Base-by-base conservation (phyloP, 306 rosid species). In the Trifolium subterraneum region DNA sequence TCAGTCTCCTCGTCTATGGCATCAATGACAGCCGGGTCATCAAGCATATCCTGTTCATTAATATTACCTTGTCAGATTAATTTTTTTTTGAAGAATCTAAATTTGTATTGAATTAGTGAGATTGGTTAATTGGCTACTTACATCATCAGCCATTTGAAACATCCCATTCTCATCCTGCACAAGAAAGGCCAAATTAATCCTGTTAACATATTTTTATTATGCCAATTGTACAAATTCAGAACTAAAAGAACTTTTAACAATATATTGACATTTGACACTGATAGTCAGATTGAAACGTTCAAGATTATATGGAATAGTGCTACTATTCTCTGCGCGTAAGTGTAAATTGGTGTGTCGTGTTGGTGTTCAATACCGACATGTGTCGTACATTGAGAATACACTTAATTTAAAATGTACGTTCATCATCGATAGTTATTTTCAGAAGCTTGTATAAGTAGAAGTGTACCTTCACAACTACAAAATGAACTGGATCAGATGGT, bases 1-100 rank as follows among this genome's bases (percentile, higher is more conserved):
- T 93, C 98, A 6, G 90, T 89, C 80, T 93, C 98, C 84, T 93
- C 96, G 54, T 93, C 98, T 69, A 90, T 86, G 61, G 92, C 96
- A 8, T 93, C 90, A 5, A 82, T 84, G 38, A 90, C 81, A 20
- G 93, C 87, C 48, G 92, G 86, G 70, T 93, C 98, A 41, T 90
- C 98, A 29, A 93, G 83, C 62, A 86, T 65, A 45, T 93, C 98
- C 98, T 93, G 84, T 86, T 87, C 77, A 80, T 75, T 86, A 25
- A 80, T 14, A 71, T 78, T 23, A 67, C 51, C 35, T 65, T 22
- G 72, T 67, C 10, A 60, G 42, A 61, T 61, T 60, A 36, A 7
- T 36, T 36, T 0, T 29, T 29, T 29, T 4, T 4, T 4, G 1
- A 0, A 29, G 33, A 29, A 29, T 29, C 33, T 29, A 29, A 29